These are phyloP conservation scores for Tulasnella sp. DNA, from an alignment of 768 basidiomycete genomes.

Conservation along the genomic window DNA sequence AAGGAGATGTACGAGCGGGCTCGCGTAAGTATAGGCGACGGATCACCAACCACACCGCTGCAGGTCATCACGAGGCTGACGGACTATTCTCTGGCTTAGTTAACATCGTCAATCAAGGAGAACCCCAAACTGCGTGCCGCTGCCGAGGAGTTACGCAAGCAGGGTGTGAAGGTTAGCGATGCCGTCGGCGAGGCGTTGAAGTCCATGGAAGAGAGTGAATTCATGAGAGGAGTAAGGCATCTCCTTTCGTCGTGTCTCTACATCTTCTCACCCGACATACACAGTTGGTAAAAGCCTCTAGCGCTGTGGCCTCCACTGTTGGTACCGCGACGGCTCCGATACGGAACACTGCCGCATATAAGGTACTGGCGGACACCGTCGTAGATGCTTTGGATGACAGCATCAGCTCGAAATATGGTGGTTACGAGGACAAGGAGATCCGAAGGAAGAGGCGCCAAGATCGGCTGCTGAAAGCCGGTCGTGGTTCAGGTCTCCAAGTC, in stretches of 20 bases:
- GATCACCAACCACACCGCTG: not conserved
- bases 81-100: constrained; percentile 45
- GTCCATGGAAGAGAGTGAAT: constrained; percentile 90
- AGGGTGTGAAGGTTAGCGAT: constrained; percentile 88
- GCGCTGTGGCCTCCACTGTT: constrained; percentile 80
- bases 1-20: constrained; percentile 91
- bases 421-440: constrained; percentile 92
- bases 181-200: constrained; percentile 89
- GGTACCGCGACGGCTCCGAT: constrained; percentile 93
- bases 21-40: constrained; percentile 57
- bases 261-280: not conserved
- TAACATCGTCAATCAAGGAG: constrained; percentile 91
- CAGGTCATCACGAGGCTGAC: constrained; percentile 12
- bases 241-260: not conserved
- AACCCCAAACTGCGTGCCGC: constrained; percentile 89
- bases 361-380: constrained; percentile 80
- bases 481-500: constrained; percentile 54
- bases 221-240: constrained; percentile 73
- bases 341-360: constrained; percentile 92
- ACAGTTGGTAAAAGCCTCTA: constrained; percentile 83
- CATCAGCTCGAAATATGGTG: constrained; percentile 88
- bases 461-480: constrained; percentile 82
- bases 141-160: constrained; percentile 84
- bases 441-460: constrained; percentile 74
- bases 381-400: constrained; percentile 93